phyloP scores from a whole-genome alignment of 768 basidiomycete species.

The Pilatotrama ljubarskyi region DNA sequence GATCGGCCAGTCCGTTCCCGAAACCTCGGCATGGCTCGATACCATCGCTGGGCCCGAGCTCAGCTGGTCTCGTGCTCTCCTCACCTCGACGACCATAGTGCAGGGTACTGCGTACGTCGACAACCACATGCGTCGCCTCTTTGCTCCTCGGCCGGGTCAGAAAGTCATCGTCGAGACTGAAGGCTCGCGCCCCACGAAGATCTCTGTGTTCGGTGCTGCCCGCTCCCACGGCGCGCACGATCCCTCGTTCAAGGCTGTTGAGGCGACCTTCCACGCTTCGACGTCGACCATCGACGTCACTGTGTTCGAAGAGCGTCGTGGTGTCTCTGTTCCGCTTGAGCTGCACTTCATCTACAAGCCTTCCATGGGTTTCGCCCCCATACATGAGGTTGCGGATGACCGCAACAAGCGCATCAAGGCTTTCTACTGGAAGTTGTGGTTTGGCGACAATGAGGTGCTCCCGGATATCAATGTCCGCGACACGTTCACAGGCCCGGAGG shows the following conservation, averaged over 20 bases:
- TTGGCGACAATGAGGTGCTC: conserved; percentile 78
- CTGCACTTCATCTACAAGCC: conserved; percentile 88
- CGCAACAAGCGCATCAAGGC: conserved; percentile 92
- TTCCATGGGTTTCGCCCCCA: conserved; percentile 84
- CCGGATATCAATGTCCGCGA: conserved; percentile 80
- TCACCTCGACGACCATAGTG: conserved; percentile 79
- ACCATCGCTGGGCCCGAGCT: conserved; percentile 78
- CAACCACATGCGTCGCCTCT: conserved; percentile 86
- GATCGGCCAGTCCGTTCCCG: conserved; percentile 55
- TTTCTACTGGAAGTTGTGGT: conserved; percentile 99
- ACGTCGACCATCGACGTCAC: conserved; percentile 65
- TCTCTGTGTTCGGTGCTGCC: conserved; percentile 74
- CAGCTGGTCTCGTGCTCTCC: conserved; percentile 84
- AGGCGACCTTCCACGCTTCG: conserved; percentile 59
- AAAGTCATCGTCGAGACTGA: conserved; percentile 60
- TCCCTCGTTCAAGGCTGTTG: conserved; percentile 77
- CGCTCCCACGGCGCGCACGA: conserved; percentile 79
- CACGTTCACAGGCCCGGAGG: conserved; percentile 84
- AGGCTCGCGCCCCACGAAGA: conserved; percentile 50
- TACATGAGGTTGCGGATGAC: conserved; percentile 83
- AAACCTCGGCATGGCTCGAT: conserved; percentile 76
- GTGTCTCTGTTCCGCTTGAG: conserved; percentile 72
- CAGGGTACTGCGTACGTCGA: conserved; percentile 85
- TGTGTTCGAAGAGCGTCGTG: conserved; percentile 81
- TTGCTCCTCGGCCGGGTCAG: conserved; percentile 80